Evolutionary conservation across 2,329 filamentous ascomycete genomes (phyloP), one percentile per base, ranked within the genome.

Genomic region (Pleomassaria siparia): DNA sequence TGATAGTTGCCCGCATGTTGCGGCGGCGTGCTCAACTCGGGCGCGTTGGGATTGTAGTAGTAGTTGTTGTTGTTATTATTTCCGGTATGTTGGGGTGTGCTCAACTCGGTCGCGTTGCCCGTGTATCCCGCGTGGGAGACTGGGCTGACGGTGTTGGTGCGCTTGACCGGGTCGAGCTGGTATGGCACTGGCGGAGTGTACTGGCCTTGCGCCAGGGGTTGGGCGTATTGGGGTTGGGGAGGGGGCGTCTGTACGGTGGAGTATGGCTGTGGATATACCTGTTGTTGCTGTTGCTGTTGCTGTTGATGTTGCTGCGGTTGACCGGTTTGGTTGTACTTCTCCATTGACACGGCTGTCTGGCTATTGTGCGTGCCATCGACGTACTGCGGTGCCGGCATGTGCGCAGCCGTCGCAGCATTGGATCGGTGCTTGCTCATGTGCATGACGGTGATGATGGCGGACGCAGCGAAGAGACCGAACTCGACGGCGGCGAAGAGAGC

Each of bases 401-500:
- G 13, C n/a, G 13, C 11, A 15, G 25, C 11, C 21, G 43, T 18
- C 20, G 40, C 20, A 7, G 25, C 30, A 16, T 42, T 28, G 25
- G 40, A 22, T 24, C 48, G 47, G 32, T 51, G 55, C 28, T 44
- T 46, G 30, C 56, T 44, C 13, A 58, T 28, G 37, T 51, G 43
- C 13, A 57, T 52, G 37, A 37, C 39, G 13, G 53, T 32, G 33
- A 52, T 45, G 44, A 55, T 32, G 12, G 48, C 26, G 13, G 44
- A 46, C 1, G 48, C 37, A 12, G 52, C 40, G 49, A 51, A 59
- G 16, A 50, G 40, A 11, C 43, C 45, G 28, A 65, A 50, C 40
- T 68, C 49, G n/a, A 59, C 44, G 9, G 58, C 59, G 2, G 54
- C 56, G 20, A 69, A 57, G 3, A 63, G 49, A 2, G 60, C 58